phyloP scores from a whole-genome alignment of 2,329 filamentous ascomycete species.

The Domatiomyces globalis region DNA sequence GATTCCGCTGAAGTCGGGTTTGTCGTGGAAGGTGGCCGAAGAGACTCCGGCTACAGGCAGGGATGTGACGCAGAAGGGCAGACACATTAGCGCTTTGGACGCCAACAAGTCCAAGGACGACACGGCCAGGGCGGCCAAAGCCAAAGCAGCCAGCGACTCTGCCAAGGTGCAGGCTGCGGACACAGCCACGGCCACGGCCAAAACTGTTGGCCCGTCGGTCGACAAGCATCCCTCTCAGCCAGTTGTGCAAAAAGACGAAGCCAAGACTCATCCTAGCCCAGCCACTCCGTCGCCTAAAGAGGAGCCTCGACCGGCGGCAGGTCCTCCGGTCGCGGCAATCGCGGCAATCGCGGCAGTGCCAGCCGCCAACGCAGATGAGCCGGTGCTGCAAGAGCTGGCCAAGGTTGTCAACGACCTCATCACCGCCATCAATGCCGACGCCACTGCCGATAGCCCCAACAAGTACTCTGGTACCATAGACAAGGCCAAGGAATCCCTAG shows the following conservation, averaged over 20 bases:
- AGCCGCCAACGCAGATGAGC: constrained; percentile 63
- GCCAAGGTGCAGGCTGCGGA: not conserved
- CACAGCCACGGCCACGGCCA: not conserved
- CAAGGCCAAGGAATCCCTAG: constrained; percentile 74
- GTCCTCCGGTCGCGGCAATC: constrained; percentile 47
- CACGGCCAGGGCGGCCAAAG: constrained; percentile 1
- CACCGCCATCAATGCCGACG: constrained; percentile 77
- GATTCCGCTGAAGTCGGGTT: constrained; percentile 72
- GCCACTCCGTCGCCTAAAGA: constrained; percentile 19
- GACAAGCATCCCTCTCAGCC: constrained; percentile 18
- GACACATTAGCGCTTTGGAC: constrained; percentile 33
- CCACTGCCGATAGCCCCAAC: constrained; percentile 41
- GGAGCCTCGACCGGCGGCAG: constrained; percentile 26
- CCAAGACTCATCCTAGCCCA: constrained; percentile 18
- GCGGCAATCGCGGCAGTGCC: constrained; percentile 71
- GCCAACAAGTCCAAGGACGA: constrained; percentile 7
- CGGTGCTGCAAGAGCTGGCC: constrained; percentile 80
- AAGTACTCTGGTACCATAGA: constrained; percentile 66
- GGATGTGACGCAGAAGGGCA: constrained; percentile 40
- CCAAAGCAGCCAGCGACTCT: constrained; percentile 1
- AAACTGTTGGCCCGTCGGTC: constrained; percentile 11
- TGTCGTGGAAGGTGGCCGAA: constrained; percentile 64
- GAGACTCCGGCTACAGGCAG: constrained; percentile 42
- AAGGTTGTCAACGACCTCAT: constrained; percentile 96
- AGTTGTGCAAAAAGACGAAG: constrained; percentile 6